Percentiles rank a stretch among this genome's conserved stretches.
Evolutionary conservation across 2,329 filamentous ascomycete species (phyloP).

Genomic region (Sodiomyces alkalinus): DNA sequence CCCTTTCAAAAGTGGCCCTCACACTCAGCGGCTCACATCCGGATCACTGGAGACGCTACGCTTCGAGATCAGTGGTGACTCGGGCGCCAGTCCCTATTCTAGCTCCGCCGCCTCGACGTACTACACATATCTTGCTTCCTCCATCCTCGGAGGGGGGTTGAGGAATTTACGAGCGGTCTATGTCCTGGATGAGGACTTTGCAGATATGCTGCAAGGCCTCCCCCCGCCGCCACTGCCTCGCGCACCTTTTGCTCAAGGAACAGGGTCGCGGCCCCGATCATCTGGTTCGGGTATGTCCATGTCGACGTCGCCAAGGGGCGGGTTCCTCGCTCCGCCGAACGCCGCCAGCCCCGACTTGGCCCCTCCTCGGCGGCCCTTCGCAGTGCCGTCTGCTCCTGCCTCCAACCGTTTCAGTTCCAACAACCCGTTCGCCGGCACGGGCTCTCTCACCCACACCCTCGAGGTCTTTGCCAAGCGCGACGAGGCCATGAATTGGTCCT

Average conservation of each 20-base stretch:
- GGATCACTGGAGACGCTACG: conserved; percentile 56
- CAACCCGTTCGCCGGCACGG: conserved; percentile 23
- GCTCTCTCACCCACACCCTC: conserved; percentile 34
- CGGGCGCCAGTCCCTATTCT: conserved; percentile 40
- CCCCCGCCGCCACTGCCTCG: conserved; percentile 53
- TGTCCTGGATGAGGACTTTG: conserved; percentile 72
- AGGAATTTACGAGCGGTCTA: conserved; percentile 65
- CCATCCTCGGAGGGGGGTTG: conserved; percentile 60
- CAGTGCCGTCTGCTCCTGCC: conserved; percentile 8
- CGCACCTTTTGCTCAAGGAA: conserved; percentile 23
- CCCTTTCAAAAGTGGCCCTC: conserved; percentile 30
- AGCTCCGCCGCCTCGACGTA: conserved; percentile 46
- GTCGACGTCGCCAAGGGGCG: conserved; percentile 5
- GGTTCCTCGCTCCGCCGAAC: conserved; percentile 4
- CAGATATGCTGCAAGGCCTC: conserved; percentile 59
- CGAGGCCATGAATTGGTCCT: conserved; percentile 43
- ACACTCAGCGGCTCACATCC: conserved; percentile 49
- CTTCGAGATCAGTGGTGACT: conserved; percentile 61
- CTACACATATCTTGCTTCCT: conserved; percentile 76
- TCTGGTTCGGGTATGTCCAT: conserved; percentile 11
- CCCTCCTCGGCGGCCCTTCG: conserved; percentile 13
- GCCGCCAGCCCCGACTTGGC: conserved; percentile 12
- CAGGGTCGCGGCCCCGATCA: conserved; percentile 20
- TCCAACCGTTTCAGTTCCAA: conserved; percentile 40
- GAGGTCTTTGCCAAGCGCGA: conserved; percentile 46